A percentile compares a stretch with the other conserved stretches of the same genome.
phyloP scores from a whole-genome alignment of 768 basidiomycete genomes.

The Scleroderma citrinum region DNA sequence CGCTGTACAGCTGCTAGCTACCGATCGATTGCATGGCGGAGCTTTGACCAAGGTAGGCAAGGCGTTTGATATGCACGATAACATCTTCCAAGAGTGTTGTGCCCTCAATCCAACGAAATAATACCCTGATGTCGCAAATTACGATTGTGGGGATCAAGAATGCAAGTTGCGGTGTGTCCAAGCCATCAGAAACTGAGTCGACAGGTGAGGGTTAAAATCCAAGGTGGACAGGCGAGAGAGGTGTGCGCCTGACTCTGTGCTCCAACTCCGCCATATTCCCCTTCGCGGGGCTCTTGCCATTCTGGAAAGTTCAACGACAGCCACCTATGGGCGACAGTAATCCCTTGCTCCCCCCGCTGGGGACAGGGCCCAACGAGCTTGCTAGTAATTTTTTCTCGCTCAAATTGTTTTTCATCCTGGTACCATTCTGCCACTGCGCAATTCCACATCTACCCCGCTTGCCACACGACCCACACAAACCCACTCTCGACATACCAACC shows the following conservation, averaged over 20 bases:
- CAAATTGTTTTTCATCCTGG: too few relatives aligned
- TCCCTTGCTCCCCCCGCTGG: too few relatives aligned
- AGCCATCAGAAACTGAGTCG: neutral
- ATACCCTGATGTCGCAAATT: neutral
- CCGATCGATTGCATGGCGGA: neutral
- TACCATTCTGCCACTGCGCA: too few relatives aligned
- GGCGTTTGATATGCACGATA: neutral
- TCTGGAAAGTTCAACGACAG: neutral
- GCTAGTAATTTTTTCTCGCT: too few relatives aligned
- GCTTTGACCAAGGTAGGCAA: neutral
- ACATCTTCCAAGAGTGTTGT: neutral
- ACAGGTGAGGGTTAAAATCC: neutral
- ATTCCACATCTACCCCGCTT: too few relatives aligned
- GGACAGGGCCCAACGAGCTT: too few relatives aligned
- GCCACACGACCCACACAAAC: too few relatives aligned
- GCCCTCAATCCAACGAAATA: neutral
- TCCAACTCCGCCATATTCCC: neutral
- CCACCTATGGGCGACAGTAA: neutral
- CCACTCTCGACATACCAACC: too few relatives aligned
- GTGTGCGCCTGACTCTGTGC: neutral
- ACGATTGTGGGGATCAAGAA: neutral
- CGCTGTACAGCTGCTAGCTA: neutral
- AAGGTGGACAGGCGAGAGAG: neutral
- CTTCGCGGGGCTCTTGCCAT: neutral
- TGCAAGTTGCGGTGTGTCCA: neutral